Evolutionary conservation across 306 rosid genomes (phyloP).

Genomic region (Lablab purpureus): DNA sequence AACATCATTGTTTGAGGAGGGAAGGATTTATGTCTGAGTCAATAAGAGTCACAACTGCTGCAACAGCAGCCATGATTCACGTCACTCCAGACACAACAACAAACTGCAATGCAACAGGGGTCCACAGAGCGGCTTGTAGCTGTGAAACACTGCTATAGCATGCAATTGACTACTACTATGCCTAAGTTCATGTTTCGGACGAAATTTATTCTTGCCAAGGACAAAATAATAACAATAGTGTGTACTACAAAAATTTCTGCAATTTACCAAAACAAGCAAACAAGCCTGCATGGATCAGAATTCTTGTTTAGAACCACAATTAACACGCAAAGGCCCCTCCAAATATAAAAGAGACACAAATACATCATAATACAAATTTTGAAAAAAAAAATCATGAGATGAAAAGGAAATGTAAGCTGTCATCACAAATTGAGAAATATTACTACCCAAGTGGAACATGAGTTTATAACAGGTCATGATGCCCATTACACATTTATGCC

Average conservation of each 20-base stretch:
- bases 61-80: not conserved
- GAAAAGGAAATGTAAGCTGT: constrained; percentile 19
- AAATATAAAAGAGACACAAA: not conserved
- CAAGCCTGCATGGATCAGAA: not conserved
- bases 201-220: not conserved
- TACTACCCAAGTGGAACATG: constrained; percentile 7
- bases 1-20: not conserved
- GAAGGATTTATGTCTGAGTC: not conserved
- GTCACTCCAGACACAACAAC: not conserved
- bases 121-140: not conserved
- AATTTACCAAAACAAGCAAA: constrained; percentile 11
- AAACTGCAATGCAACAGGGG: not conserved
- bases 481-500: not conserved
- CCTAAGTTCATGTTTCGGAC: not conserved
- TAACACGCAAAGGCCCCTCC: constrained; percentile 30
- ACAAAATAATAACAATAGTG: not conserved
- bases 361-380: not conserved
- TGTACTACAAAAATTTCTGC: not conserved
- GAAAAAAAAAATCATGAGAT: not conserved
- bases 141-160: not conserved
- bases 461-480: not conserved
- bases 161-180: not conserved
- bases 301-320: not conserved
- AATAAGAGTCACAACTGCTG: not conserved
- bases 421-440: constrained; percentile 11